Evolutionary conservation across 2,329 filamentous ascomycete species (phyloP), one percentile per base, ranked within the genome.

Genomic region (Ceratocystis albifundus): DNA sequence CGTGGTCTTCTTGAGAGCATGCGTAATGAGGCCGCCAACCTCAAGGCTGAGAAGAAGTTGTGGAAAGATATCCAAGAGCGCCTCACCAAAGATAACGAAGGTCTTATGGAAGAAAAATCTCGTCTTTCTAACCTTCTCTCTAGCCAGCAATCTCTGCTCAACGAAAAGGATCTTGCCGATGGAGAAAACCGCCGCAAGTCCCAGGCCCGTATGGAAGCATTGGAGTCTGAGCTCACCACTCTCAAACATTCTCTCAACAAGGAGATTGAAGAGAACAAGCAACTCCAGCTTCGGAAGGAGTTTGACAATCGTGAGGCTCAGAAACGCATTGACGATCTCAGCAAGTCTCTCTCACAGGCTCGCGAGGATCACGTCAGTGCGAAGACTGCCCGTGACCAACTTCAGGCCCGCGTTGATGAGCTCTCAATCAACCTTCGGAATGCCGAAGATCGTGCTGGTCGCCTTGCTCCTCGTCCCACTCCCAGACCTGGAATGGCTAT

Each of bases 21-120:
- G 75, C 88, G 91, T 64, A 91, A 90, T 70, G 94, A 99, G 74
- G 90, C 87, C 65, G 87, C 91, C 17, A 96, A 97, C 72, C 82
- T 96, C 44, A 96, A 96, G 75, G 92, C 93, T 0, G 93, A 97
- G 75, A 96, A 96, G 77, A 88, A 90, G 46, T 80, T 99, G 8
- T 96, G 89, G 88, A 96, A 94, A 77, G 90, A 88, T 66, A 96
- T 96, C 44, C 92, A 97, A 74, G 87, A 89, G 69, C 86, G 95
- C 64, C 80, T 97, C 55, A 88, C 84, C 69, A 90, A 94, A 71
- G 92, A 97, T 72, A 96, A 94, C 70, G 90, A 96, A 72, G 84
- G 79, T 22, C 79, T 97, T 12, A 82, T 88, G 53, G 89, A 95
- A 68, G 94, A 99, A 74, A 89, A 91, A 70, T 84, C 86, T 59